Conservation (phyloP, 345 rosid species). For the Lumnitzera racemosa region DNA sequence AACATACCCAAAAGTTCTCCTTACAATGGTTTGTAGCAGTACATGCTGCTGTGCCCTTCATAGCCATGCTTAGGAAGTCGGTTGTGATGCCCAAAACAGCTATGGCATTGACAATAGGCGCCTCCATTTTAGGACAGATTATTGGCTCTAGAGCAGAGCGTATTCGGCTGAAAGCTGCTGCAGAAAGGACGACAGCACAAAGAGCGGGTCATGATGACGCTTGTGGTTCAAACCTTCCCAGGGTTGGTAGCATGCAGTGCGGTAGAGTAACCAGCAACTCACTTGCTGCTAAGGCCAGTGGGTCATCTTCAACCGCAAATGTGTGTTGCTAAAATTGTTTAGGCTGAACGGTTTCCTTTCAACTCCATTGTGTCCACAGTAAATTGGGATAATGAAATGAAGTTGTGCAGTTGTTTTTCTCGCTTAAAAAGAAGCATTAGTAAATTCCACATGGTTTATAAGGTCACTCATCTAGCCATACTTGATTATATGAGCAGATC, state of each 20-base stretch:
- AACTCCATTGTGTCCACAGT: too few species aligned
- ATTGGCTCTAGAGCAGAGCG: constrained; percentile 92
- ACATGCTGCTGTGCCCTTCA: constrained; percentile 93
- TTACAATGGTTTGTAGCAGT: constrained; percentile 75
- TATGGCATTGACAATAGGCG: constrained; percentile 79
- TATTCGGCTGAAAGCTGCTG: constrained; percentile 40
- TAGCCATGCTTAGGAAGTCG: constrained; percentile 87
- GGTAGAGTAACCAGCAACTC: constrained; percentile 17
- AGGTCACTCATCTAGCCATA: too few species aligned
- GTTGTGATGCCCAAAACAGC: constrained; percentile 82
- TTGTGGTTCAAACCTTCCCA: constrained; percentile 11
- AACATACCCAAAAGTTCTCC: constrained; percentile 80
- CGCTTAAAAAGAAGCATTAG: too few species aligned
- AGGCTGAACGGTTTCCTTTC: too few species aligned
- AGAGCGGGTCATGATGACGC: constrained; percentile 12
- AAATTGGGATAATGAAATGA: too few species aligned
- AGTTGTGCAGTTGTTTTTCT: too few species aligned
- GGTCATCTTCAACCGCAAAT: constrained; percentile 23
- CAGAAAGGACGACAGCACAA: constrained; percentile 19
- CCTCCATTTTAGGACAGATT: constrained; percentile 78
- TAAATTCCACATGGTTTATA: too few species aligned
- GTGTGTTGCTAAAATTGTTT: constrained; percentile 25
- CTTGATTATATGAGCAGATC: too few species aligned
- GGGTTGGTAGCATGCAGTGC: constrained; percentile 23
- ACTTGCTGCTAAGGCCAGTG: constrained; percentile 1